Evolutionary conservation across 1,284 basidiomycete genomes (phyloP).

Genomic region (Rhodotorula sp.): DNA sequence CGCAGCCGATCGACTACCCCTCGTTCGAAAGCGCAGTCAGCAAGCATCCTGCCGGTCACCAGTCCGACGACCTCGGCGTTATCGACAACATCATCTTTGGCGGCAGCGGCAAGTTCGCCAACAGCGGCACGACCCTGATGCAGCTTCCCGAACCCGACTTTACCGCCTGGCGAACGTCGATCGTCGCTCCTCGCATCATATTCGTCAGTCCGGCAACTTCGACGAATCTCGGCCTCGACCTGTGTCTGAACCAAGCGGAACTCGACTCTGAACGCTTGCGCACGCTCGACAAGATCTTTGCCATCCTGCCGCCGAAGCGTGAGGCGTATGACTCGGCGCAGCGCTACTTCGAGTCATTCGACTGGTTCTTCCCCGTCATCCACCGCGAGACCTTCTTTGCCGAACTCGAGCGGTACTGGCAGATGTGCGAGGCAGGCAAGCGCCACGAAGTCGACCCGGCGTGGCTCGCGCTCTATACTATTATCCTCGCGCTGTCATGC

Average conservation of each 20-base stretch:
- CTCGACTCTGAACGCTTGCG: slow-evolving; percentile 4
- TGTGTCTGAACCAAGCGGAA: slow-evolving; percentile 18
- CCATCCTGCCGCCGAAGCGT: slow-evolving; percentile 15
- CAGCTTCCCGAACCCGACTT: slow-evolving; percentile 2
- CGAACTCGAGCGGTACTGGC: slow-evolving; percentile 30
- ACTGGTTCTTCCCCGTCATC: slow-evolving; percentile 21
- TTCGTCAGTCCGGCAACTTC: slow-evolving; percentile 4
- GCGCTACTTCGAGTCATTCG: slow-evolving; percentile 4
- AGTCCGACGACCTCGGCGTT: slow-evolving; percentile 19
- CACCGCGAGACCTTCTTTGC: slow-evolving; percentile 7
- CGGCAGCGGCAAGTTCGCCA: not conserved
- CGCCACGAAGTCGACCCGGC: slow-evolving; percentile 35
- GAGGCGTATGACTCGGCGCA: not conserved
- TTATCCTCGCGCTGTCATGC: slow-evolving; percentile 24
- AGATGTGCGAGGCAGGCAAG: slow-evolving; percentile 32
- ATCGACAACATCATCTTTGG: slow-evolving; percentile 16
- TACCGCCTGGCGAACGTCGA: slow-evolving; percentile 20
- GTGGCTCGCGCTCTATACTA: slow-evolving; percentile 30
- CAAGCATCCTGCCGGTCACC: not conserved
- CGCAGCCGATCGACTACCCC: not conserved
- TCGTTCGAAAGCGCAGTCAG: not conserved
- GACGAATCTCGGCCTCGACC: slow-evolving; percentile 27
- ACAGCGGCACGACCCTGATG: not conserved
- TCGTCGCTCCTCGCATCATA: slow-evolving; percentile 5
- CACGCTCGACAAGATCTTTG: slow-evolving; percentile 19